These are phyloP conservation scores for Neopestalotiopsis sp. DNA, from an alignment of 2,329 filamentous ascomycete genomes.

Conservation along the genomic window DNA sequence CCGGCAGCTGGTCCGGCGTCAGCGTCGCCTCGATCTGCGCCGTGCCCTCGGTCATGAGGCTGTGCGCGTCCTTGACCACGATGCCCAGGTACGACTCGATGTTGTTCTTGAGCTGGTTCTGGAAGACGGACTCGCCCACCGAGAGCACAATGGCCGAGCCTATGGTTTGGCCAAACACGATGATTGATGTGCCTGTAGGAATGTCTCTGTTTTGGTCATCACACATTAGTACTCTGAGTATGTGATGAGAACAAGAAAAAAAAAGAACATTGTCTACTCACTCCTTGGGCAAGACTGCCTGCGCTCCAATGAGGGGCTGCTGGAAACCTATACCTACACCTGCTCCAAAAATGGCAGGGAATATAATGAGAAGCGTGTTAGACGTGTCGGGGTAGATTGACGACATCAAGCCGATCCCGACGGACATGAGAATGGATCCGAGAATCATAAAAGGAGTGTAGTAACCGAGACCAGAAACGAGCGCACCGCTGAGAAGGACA, in stretches of 20 bases:
- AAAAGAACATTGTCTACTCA: not conserved
- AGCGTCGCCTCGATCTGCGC: not conserved
- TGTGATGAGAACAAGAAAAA: not conserved
- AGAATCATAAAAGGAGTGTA: constrained; percentile 47
- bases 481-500: constrained; percentile 47
- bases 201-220: not conserved
- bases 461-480: constrained; percentile 41
- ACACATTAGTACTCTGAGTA: not conserved
- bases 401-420: constrained; percentile 47
- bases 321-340: constrained; percentile 46
- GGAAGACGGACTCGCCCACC: constrained; percentile 4
- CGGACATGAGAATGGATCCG: constrained; percentile 37
- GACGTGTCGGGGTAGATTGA: constrained; percentile 41
- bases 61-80: constrained; percentile 12
- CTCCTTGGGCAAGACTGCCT: constrained; percentile 8
- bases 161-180: constrained; percentile 10
- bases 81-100: constrained; percentile 17
- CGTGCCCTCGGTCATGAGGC: constrained; percentile 8
- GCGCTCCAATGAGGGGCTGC: not conserved
- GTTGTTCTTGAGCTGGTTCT: constrained; percentile 13
- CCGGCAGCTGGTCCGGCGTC: not conserved
- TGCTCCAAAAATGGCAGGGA: constrained; percentile 46
- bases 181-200: constrained; percentile 6
- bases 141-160: constrained; percentile 6
- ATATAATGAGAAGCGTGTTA: constrained; percentile 38